phyloP scores from a whole-genome alignment of 352 stramenopile genomes.

The Phytophthora hybrid region DNA sequence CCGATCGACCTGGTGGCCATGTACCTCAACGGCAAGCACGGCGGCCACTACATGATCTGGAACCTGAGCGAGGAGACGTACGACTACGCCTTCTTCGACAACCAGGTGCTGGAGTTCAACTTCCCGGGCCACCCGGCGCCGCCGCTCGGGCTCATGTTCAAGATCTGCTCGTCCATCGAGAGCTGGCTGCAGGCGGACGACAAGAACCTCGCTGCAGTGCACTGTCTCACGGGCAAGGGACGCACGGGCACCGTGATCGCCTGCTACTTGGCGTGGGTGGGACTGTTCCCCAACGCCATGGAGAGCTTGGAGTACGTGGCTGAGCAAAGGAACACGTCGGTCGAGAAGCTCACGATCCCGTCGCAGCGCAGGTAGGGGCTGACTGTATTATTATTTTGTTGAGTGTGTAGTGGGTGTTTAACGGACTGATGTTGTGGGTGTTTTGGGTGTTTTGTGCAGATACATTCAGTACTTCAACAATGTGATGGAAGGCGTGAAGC shows the following conservation, averaged over 20 bases:
- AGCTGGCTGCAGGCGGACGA: slow-evolving; percentile 96
- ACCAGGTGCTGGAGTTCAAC: slow-evolving; percentile 97
- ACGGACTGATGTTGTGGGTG: too few species aligned
- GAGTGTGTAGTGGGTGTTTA: neutral
- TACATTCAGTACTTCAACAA: slow-evolving; percentile 99
- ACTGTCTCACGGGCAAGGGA: slow-evolving; percentile 97
- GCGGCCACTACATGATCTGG: slow-evolving; percentile 98
- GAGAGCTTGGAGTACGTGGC: slow-evolving; percentile 95
- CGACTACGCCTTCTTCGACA: slow-evolving; percentile 95
- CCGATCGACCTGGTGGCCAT: slow-evolving; percentile 92
- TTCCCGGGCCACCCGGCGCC: slow-evolving; percentile 97
- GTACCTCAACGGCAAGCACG: slow-evolving; percentile 95
- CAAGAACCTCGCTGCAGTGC: slow-evolving; percentile 96
- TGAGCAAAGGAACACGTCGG: slow-evolving; percentile 81
- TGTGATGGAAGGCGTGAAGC: slow-evolving; percentile 96
- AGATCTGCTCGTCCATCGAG: slow-evolving; percentile 97
- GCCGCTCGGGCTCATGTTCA: slow-evolving; percentile 97
- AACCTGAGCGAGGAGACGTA: slow-evolving; percentile 98
- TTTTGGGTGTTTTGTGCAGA: slow-evolving; percentile 35
- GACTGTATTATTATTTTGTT: slow-evolving; percentile 1
- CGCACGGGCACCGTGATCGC: slow-evolving; percentile 95
- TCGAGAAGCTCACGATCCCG: slow-evolving; percentile 96
- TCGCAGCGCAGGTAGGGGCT: slow-evolving; percentile 90
- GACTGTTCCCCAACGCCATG: slow-evolving; percentile 92
- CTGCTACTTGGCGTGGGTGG: slow-evolving; percentile 97